These are phyloP conservation scores for Wallacemonas sp. DNA, from an alignment of 208 protist genomes.

Conservation along the genomic window DNA sequence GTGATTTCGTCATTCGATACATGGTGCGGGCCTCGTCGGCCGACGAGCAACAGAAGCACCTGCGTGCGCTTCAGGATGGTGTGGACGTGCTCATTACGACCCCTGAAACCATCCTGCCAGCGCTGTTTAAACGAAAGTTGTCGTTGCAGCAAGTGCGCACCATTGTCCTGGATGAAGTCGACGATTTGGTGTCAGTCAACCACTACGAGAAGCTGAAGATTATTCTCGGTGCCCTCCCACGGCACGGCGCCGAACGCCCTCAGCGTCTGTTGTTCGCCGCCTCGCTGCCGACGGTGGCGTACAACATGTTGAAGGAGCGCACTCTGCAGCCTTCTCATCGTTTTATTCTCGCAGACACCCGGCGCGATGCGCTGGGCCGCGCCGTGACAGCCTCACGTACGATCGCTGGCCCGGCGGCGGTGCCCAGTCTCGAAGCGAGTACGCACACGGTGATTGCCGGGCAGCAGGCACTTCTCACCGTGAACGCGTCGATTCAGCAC, in stretches of 20 bases:
- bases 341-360: constrained; percentile 70
- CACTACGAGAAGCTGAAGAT: constrained; percentile 86
- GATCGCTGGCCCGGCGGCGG: no score
- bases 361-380: constrained; percentile 26
- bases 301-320: constrained; percentile 70
- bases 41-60: constrained; percentile 62
- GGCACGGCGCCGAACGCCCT: constrained; percentile 41
- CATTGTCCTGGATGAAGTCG: constrained; percentile 81
- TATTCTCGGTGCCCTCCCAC: constrained; percentile 70
- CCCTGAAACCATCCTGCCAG: constrained; percentile 72
- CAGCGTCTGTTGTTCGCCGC: constrained; percentile 74
- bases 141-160: constrained; percentile 55
- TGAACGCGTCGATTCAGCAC: constrained; percentile 33
- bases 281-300: constrained; percentile 68
- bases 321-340: constrained; percentile 79
- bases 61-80: constrained; percentile 47
- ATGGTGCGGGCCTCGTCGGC: constrained; percentile 65
- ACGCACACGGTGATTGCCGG: neutral
- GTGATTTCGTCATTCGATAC: constrained; percentile 45
- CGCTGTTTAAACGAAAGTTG: constrained; percentile 67
- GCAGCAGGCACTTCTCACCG: neutral
- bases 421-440: no score
- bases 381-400: constrained; percentile 12
- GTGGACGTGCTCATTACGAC: constrained; percentile 75
- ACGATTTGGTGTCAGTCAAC: constrained; percentile 79